Base-by-base conservation (phyloP, 2,329 filamentous ascomycete species). In the Penicillium sp. region DNA sequence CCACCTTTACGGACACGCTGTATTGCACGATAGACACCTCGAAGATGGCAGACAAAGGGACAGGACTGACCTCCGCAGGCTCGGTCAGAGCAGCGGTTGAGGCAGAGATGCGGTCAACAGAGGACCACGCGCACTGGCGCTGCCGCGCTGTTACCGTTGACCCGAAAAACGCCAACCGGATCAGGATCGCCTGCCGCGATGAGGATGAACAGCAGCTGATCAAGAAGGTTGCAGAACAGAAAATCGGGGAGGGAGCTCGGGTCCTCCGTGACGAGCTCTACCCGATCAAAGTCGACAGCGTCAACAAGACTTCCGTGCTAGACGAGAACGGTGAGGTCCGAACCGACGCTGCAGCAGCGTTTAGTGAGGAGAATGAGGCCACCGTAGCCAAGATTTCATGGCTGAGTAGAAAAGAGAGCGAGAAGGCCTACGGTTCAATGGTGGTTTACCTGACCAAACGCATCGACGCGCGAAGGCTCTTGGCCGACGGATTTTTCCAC, bases 341-440 rank as follows among this genome's bases (percentile, higher is more conserved):
- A 52, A 16, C 39, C 7, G 59, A 52, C 48, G 56, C 56, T n/a
- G n/a, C 5, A 31, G 92, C 56, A 84, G 87, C 16, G 91, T 97
- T 65, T 22, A 51, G 58, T 34, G 52, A 65, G 45, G 56, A 65
- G 44, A 63, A 63, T 36, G 40, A 63, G 38, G 46, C 51, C 40
- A 60, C 48, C n/a, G 47, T 65, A 21, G 52, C 58, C 13, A 66
- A 65, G 42, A 62, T 66, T 14, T 31, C 42, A 48, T 65, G 53
- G 61, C 60, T 67, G 10, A 67, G 63, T 27, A 64, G 45, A 47
- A 67, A 63, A 43, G 54, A 63, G 21, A 59, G 16, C 32, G 18
- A 65, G 14, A 47, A 47, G 32, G 1, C 50, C 16, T 65, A 65
- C 54, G 42, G 55, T 11, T 65, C 52, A 10, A 65, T 65, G 49